Evolutionary conservation across 768 basidiomycete genomes (phyloP).

Genomic region (Steccherinum ochraceum): DNA sequence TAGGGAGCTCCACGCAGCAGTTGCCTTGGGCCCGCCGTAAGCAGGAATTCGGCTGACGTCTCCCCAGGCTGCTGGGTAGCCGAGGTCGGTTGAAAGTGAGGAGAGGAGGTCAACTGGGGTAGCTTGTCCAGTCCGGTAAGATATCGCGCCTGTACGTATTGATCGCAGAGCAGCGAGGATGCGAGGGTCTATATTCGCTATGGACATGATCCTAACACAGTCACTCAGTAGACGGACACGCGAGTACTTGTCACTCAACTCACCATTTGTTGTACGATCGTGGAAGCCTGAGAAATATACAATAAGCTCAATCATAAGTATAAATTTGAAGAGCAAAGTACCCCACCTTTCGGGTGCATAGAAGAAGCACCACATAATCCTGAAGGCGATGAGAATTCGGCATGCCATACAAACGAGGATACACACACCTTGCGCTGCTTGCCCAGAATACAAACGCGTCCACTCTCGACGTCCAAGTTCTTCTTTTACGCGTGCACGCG

Average conservation of each 20-base stretch:
- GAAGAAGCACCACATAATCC: slow-evolving; percentile 89
- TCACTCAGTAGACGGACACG: neutral
- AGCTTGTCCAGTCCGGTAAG: slow-evolving; percentile 43
- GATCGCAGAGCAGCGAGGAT: slow-evolving; percentile 48
- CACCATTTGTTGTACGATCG: slow-evolving; percentile 67
- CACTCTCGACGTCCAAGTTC: slow-evolving; percentile 37
- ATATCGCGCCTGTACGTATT: slow-evolving; percentile 52
- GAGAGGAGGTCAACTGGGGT: slow-evolving; percentile 35
- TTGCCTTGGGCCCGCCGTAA: slow-evolving; percentile 49
- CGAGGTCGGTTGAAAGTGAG: slow-evolving; percentile 46
- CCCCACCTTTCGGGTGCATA: slow-evolving; percentile 64
- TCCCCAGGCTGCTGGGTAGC: slow-evolving; percentile 57
- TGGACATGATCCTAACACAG: slow-evolving; percentile 48
- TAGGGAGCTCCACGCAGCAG: slow-evolving; percentile 47
- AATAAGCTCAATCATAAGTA: too few relatives aligned
- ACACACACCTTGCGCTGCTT: slow-evolving; percentile 64
- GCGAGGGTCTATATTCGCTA: slow-evolving; percentile 62
- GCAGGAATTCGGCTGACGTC: slow-evolving; percentile 55
- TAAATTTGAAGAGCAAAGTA: too few relatives aligned
- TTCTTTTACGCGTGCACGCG: too few relatives aligned
- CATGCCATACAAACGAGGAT: too few relatives aligned
- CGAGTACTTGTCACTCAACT: neutral
- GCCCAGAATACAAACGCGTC: slow-evolving; percentile 76
- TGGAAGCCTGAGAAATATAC: slow-evolving; percentile 37
- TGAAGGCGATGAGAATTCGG: slow-evolving; percentile 20